Evolutionary conservation across 176 grass and related monocot species (phyloP).

Genomic region (Pontederia paniculata): DNA sequence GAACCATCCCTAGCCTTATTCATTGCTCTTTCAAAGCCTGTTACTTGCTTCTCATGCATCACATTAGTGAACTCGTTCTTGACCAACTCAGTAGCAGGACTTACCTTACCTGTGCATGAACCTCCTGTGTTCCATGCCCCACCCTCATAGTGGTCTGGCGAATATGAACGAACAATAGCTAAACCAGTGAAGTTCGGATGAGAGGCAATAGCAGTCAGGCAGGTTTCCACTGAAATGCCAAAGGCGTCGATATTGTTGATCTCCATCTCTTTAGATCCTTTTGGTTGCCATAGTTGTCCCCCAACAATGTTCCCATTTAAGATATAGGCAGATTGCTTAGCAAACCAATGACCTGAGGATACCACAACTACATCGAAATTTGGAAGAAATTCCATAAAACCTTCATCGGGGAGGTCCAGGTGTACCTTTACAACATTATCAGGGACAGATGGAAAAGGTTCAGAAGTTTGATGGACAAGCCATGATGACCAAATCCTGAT

Average conservation of each 20-base stretch:
- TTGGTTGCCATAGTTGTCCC: conserved; percentile 90
- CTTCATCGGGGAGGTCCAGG: conserved; percentile 72
- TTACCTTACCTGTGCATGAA: conserved; percentile 73
- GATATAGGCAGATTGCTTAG: conserved; percentile 65
- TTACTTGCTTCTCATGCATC: conserved; percentile 65
- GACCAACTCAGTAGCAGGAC: conserved; percentile 39
- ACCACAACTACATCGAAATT: conserved; percentile 84
- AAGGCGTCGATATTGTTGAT: conserved; percentile 71
- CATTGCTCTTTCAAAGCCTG: conserved; percentile 48
- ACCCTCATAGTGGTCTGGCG: conserved; percentile 85
- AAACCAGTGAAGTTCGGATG: conserved; percentile 78
- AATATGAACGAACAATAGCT: conserved; percentile 67
- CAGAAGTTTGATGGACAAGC: conserved; percentile 56
- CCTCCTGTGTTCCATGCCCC: conserved; percentile 91
- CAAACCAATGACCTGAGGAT: conserved; percentile 92
- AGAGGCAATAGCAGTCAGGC: conserved; percentile 47
- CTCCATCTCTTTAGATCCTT: conserved; percentile 51
- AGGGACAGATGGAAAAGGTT: conserved; percentile 46
- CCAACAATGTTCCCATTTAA: conserved; percentile 49
- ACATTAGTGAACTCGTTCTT: conserved; percentile 61
- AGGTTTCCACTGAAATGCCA: conserved; percentile 71
- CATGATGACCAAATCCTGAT: conserved; percentile 86
- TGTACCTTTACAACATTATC: conserved; percentile 63
- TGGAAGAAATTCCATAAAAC: conserved; percentile 67
- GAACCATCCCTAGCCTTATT: conserved; percentile 35